Evolutionary conservation across 768 basidiomycete species (phyloP), one percentile per base, ranked within the genome.

Genomic region (Boletellus ananas): DNA sequence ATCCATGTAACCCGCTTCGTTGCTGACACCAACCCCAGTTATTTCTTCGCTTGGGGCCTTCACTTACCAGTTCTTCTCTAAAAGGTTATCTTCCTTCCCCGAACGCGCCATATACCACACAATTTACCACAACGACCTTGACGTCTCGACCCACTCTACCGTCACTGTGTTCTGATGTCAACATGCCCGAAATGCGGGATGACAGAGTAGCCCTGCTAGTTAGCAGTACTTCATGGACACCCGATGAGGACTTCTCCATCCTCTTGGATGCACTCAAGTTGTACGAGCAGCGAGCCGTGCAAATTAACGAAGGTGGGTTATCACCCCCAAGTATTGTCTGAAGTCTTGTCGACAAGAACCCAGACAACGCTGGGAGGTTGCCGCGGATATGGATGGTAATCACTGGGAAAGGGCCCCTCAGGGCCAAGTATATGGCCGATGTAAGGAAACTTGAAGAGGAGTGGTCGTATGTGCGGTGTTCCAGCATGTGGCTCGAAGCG

Each of bases 181-280:
- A 58, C 34, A 65, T 73, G 59, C 82, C 87, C 5, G 61, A 61
- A n/a, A 67, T 81, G 21, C 79, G 90, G 31, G 59, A 70, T 2
- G 89, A 92, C 55, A 76, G 94, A 49, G 91, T 93, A 4, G 94
- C 92, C 1, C 71, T 98, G 2, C 57, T 97, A 16, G 84, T 99
- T 23, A 92, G 90, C 20, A 90, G 91, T 57, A 99, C 96, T 1
- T 93, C 90, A 14, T 98, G 95, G 95, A 98, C 96, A 1, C 82
- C 91, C 6, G 96, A 99, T 60, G 96, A 99, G 66, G 94, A 98
- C 65, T 97, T 99, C 57, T 71, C 78, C 9, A 79, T 96, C 45
- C 80, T 99, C 16, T 68, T 97, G 18, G 75, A 80, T 17, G 92
- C 93, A 3, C 72, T 99, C 34, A 64, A 70, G 13, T 36, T 70